Percentiles rank a stretch among this genome's conserved stretches.
These are phyloP conservation scores for Gaeumannomyces sp. DNA, from an alignment of 2,329 filamentous ascomycete genomes.

Conservation along the genomic window DNA sequence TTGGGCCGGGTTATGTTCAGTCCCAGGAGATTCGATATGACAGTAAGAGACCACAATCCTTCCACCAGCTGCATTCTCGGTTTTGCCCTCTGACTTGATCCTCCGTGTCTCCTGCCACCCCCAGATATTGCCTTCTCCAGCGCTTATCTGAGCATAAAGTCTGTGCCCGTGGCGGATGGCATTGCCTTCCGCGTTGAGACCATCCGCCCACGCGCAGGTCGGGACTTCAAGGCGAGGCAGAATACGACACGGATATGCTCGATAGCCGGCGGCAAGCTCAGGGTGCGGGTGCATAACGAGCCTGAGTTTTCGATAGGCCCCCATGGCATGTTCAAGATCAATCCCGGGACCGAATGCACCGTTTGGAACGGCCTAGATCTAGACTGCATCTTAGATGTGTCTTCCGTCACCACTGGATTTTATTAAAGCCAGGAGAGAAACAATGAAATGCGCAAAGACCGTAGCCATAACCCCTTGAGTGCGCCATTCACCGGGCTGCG, in stretches of 20 bases:
- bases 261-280: constrained; percentile 25
- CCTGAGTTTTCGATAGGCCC: constrained; percentile 35
- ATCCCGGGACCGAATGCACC: constrained; percentile 29
- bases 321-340: constrained; percentile 38
- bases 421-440: no score
- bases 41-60: neutral
- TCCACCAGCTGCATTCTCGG: no score
- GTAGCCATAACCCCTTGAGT: neutral
- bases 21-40: neutral
- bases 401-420: neutral
- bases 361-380: constrained; percentile 38
- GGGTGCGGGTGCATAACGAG: constrained; percentile 21
- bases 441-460: no score
- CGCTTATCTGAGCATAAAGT: constrained; percentile 23
- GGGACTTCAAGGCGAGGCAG: constrained; percentile 16
- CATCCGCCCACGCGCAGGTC: constrained; percentile 18
- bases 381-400: constrained; percentile 35
- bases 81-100: no score
- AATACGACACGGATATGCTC: constrained; percentile 22
- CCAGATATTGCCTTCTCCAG: constrained; percentile 28
- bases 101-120: no score
- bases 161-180: constrained; percentile 21
- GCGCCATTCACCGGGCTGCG: neutral
- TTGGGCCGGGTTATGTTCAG: constrained; percentile 27
- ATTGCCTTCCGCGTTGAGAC: constrained; percentile 24